Percentiles rank a stretch among this genome's conserved stretches.
These are phyloP conservation scores for Carex littledalei DNA, from an alignment of 176 grass and related monocot genomes.

Conservation along the genomic window DNA sequence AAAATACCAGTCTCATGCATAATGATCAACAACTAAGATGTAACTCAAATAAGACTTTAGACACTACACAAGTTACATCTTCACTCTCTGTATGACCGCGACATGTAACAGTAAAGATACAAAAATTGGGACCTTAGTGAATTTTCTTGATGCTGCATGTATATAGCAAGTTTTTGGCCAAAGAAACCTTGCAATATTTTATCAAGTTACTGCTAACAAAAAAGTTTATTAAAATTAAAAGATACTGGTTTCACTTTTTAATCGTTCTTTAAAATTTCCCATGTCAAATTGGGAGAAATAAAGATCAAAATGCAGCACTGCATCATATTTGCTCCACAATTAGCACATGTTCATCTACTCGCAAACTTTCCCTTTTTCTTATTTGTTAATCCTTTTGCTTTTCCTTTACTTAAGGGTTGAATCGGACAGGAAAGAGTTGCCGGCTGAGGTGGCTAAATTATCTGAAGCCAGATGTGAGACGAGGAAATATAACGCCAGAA, in stretches of 20 bases:
- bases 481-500: constrained; percentile 66
- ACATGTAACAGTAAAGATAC: background rate
- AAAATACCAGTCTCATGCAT: background rate
- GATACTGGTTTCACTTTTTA: background rate
- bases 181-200: background rate
- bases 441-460: constrained; percentile 73
- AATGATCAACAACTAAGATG: background rate
- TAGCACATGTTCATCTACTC: background rate
- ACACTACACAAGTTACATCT: background rate
- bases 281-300: background rate
- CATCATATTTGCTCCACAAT: background rate
- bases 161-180: background rate
- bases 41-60: background rate
- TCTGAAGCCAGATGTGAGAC: constrained; percentile 54
- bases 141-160: background rate
- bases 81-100: background rate
- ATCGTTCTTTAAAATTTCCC: background rate
- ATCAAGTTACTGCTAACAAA: background rate
- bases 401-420: constrained; percentile 43
- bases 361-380: background rate
- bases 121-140: background rate
- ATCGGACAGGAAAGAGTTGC: constrained; percentile 70
- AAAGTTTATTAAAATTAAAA: background rate
- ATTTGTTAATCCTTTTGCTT: background rate
- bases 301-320: background rate